A percentile compares a stretch with the other conserved stretches of the same genome.
phyloP scores from a whole-genome alignment of 2,329 filamentous ascomycete species.

The Lasiodiplodia hormozganensis region DNA sequence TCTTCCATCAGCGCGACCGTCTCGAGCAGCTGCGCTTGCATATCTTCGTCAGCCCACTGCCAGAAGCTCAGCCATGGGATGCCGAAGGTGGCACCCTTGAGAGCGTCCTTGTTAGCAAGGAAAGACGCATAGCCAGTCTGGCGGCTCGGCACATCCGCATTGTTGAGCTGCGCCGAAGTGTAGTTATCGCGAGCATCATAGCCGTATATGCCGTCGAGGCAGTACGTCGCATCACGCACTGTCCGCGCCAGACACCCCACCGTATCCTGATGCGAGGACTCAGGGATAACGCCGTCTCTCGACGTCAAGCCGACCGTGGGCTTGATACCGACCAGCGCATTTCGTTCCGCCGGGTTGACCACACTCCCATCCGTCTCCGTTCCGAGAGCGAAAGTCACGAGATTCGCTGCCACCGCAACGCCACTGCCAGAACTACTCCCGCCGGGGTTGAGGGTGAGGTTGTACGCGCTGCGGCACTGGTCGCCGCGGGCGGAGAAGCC shows the following conservation, averaged over 20 bases:
- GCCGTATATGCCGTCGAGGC: conserved; percentile 72
- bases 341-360: conserved; percentile 74
- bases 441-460: conserved; percentile 65
- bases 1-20: conserved; percentile 62
- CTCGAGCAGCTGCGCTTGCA: conserved; percentile 56
- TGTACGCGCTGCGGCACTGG: conserved; percentile 68
- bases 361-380: conserved; percentile 59
- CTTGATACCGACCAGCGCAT: conserved; percentile 70
- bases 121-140: conserved; percentile 60
- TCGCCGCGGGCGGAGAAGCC: conserved; percentile 72
- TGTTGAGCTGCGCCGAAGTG: conserved; percentile 63
- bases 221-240: conserved; percentile 71
- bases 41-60: conserved; percentile 65
- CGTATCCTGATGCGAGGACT: conserved; percentile 71
- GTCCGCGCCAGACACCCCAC: conserved; percentile 73
- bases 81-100: conserved; percentile 71
- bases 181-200: conserved; percentile 70
- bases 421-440: conserved; percentile 69
- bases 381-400: conserved; percentile 65
- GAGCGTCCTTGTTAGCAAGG: conserved; percentile 59
- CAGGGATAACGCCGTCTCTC: conserved; percentile 59
- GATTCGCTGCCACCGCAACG: conserved; percentile 65
- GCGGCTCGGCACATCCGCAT: conserved; percentile 29
- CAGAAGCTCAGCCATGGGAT: conserved; percentile 77
- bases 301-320: conserved; percentile 56